Evolutionary conservation across 1,284 basidiomycete genomes (phyloP).

Genomic region (Ceratobasidium papillatum): DNA sequence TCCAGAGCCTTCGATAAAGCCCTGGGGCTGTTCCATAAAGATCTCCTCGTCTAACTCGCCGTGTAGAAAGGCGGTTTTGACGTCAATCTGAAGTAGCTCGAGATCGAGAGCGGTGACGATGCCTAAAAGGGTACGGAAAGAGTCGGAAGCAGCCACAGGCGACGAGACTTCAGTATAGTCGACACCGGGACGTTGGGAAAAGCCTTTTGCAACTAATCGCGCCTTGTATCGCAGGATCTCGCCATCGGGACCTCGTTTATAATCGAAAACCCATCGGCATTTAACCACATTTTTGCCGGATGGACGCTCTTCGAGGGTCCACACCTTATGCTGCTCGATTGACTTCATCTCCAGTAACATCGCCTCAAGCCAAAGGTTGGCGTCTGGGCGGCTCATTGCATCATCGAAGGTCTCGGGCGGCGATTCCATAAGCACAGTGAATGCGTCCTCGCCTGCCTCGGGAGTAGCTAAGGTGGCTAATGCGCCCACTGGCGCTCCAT

Average conservation of each 20-base stretch:
- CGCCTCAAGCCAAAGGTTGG: conserved; percentile 22
- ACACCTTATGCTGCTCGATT: conserved; percentile 10
- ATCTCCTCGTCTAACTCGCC: conserved; percentile 49
- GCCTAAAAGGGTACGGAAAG: conserved; percentile 40
- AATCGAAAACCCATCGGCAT: conserved; percentile 49
- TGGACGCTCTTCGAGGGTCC: conserved; percentile 5
- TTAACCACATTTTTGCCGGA: conserved; percentile 25
- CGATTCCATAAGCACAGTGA: background rate
- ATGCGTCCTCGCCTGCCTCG: background rate
- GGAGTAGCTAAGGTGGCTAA: background rate
- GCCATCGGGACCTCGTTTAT: conserved; percentile 50
- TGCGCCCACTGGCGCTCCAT: background rate
- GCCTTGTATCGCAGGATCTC: conserved; percentile 50
- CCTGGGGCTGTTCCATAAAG: conserved; percentile 51
- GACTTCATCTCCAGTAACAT: conserved; percentile 12
- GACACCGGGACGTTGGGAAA: conserved; percentile 45
- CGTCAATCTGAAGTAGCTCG: conserved; percentile 47
- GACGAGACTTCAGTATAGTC: conserved; percentile 46
- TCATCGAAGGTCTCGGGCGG: conserved; percentile 13
- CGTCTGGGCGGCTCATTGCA: conserved; percentile 22
- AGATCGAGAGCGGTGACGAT: conserved; percentile 14
- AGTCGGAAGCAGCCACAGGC: conserved; percentile 40
- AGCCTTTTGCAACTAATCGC: conserved; percentile 55
- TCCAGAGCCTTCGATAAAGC: conserved; percentile 42
- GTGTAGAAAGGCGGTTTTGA: conserved; percentile 51